Conservation (phyloP, 1,284 basidiomycete genomes). For the Moesziomyces antarcticus region DNA sequence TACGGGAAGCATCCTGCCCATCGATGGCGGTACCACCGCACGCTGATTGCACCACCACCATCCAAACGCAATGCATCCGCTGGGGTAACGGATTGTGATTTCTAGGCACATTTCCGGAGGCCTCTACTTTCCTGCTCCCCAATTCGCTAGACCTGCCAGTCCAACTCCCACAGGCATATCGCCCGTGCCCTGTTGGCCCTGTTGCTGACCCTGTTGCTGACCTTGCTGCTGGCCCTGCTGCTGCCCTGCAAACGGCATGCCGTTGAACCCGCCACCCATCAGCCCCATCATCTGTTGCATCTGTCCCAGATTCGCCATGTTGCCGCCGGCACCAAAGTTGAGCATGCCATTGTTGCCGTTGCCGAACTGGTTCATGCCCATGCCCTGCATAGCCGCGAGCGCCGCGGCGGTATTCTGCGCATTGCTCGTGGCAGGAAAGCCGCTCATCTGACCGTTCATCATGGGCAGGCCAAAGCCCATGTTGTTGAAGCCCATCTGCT, state of each 20-base stretch:
- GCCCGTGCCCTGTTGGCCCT: constrained; percentile 6
- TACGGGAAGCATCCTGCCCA: constrained; percentile 47
- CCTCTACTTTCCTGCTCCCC: constrained; percentile 36
- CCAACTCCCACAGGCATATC: constrained; percentile 50
- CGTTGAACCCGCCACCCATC: constrained; percentile 27
- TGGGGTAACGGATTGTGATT: no score
- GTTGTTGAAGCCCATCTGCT: constrained; percentile 17
- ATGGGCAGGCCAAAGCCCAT: constrained; percentile 25
- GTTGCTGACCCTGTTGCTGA: constrained; percentile 6
- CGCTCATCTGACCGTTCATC: constrained; percentile 26
- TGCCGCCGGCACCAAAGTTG: constrained; percentile 14
- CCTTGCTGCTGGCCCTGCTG: constrained; percentile 22
- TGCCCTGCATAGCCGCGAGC: constrained; percentile 32
- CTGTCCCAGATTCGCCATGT: constrained; percentile 12
- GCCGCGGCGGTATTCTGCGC: constrained; percentile 26
- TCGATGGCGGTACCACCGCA: constrained; percentile 50
- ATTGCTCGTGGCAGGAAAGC: constrained; percentile 21
- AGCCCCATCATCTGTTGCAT: constrained; percentile 50
- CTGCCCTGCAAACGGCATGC: constrained; percentile 17
- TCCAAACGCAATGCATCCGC: background rate
- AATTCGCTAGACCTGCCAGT: constrained; percentile 36
- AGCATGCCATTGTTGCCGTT: constrained; percentile 5
- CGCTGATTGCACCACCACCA: constrained; percentile 13
- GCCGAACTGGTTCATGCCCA: constrained; percentile 32
- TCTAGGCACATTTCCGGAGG: background rate